A percentile compares a stretch with the other conserved stretches of the same genome.
These are phyloP conservation scores for Ustilago trichophora DNA, from an alignment of 1,284 basidiomycete species.

Conservation along the genomic window DNA sequence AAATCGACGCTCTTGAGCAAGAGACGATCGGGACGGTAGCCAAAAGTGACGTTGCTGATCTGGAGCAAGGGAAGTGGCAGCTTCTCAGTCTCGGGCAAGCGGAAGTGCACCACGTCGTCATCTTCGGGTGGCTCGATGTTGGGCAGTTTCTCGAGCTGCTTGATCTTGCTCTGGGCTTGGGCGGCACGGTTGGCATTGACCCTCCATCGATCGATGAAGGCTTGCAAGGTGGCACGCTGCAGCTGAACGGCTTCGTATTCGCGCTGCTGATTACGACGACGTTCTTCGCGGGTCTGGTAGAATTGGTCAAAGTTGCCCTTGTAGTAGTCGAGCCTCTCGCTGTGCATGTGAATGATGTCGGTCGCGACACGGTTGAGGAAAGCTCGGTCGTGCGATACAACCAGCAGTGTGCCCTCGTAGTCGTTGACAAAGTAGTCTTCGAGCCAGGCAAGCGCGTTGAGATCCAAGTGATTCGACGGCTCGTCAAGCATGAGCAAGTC, in stretches of 20 bases:
- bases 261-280: slow-evolving; percentile 86
- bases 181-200: slow-evolving; percentile 64
- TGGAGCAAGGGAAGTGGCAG: slow-evolving; percentile 96
- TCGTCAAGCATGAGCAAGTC: slow-evolving; percentile 63
- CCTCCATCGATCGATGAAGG: slow-evolving; percentile 77
- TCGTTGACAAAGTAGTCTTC: slow-evolving; percentile 76
- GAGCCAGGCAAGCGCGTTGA: slow-evolving; percentile 70
- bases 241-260: slow-evolving; percentile 84
- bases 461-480: slow-evolving; percentile 90
- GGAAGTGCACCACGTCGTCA: slow-evolving; percentile 79
- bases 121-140: slow-evolving; percentile 89
- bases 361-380: slow-evolving; percentile 98
- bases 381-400: slow-evolving; percentile 97
- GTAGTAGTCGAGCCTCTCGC: slow-evolving; percentile 93
- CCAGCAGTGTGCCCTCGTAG: slow-evolving; percentile 94
- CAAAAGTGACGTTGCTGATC: slow-evolving; percentile 89
- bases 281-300: slow-evolving; percentile 97
- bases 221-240: slow-evolving; percentile 92
- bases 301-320: slow-evolving; percentile 98
- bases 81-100: slow-evolving; percentile 71
- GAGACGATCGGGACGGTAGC: slow-evolving; percentile 82
- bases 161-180: slow-evolving; percentile 96
- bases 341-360: slow-evolving; percentile 97
- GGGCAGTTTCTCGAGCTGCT: slow-evolving; percentile 96
- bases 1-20: slow-evolving; percentile 86